Percentiles rank a stretch among this genome's conserved stretches.
phyloP scores from a whole-genome alignment of 2,329 filamentous ascomycete species.

The Hymenoscyphus occultus region DNA sequence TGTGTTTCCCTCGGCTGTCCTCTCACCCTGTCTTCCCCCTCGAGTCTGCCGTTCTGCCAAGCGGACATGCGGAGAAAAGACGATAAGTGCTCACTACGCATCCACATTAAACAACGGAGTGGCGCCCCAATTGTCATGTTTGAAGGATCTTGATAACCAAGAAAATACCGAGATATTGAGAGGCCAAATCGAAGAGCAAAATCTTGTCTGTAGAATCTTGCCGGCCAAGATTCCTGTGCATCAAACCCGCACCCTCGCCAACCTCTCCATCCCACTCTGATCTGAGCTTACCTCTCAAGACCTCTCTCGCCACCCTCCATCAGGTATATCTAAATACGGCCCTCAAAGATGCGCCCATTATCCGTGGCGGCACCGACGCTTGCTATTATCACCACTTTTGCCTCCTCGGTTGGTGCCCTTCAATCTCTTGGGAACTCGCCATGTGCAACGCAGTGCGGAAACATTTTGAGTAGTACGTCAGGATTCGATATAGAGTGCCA shows the following conservation, averaged over 20 bases:
- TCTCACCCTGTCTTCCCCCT: neutral
- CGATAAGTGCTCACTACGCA: conserved; percentile 1
- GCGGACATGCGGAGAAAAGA: conserved; percentile 8
- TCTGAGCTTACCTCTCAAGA: conserved; percentile 1
- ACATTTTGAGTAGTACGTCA: conserved; percentile 28
- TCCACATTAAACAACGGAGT: neutral
- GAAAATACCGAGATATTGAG: neutral
- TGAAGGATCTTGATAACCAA: neutral
- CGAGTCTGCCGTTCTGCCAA: neutral
- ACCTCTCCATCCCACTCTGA: neutral
- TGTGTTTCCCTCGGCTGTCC: neutral
- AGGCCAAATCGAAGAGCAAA: neutral
- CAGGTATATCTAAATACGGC: conserved; percentile 10
- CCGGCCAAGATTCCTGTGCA: conserved; percentile 24
- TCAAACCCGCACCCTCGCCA: conserved; percentile 3
- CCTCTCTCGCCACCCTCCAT: conserved; percentile 8
- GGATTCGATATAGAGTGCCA: conserved; percentile 29
- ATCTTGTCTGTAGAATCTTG: conserved; percentile 23
- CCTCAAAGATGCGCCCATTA: conserved; percentile 26
- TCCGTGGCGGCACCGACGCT: conserved; percentile 20
- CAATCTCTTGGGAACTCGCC: conserved; percentile 27
- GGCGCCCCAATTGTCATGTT: neutral
- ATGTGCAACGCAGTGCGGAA: conserved; percentile 34
- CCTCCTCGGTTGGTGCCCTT: conserved; percentile 23
- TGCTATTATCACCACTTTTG: conserved; percentile 24